A percentile compares a stretch with the other conserved stretches of the same genome.
phyloP scores from a whole-genome alignment of 257 asterid genomes.

The Petunia secreta region DNA sequence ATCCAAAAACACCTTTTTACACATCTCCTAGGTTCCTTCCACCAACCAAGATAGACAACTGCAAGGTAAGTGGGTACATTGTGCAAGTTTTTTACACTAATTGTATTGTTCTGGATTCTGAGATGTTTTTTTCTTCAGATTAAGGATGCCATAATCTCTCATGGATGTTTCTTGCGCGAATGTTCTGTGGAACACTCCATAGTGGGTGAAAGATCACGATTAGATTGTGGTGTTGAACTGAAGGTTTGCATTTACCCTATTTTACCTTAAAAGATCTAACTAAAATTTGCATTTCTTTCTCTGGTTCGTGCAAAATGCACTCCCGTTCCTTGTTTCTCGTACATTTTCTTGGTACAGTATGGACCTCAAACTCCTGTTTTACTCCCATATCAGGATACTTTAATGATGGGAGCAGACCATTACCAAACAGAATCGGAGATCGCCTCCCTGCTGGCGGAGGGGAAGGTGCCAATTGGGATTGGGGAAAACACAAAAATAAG shows the following conservation, averaged over 20 bases:
- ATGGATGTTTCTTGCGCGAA: conserved; percentile 93
- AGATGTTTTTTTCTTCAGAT: conserved; percentile 49
- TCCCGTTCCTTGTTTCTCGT: background rate
- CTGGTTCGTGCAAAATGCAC: background rate
- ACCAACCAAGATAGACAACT: conserved; percentile 84
- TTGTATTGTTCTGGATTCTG: background rate
- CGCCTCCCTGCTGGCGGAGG: conserved; percentile 79
- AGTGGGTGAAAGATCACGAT: conserved; percentile 93
- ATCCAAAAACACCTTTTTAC: conserved; percentile 91
- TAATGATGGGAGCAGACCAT: conserved; percentile 91
- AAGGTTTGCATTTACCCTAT: conserved; percentile 50
- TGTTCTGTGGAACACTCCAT: conserved; percentile 80
- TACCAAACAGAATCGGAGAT: conserved; percentile 95
- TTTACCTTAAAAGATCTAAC: background rate
- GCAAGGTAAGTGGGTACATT: conserved; percentile 54
- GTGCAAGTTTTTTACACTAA: background rate
- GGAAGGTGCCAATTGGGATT: conserved; percentile 84
- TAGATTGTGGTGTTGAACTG: conserved; percentile 85
- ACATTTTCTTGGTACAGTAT: background rate
- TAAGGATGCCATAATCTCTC: conserved; percentile 90
- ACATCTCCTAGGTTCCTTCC: conserved; percentile 97
- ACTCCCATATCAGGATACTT: conserved; percentile 57
- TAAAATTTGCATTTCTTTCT: background rate
- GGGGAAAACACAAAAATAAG: conserved; percentile 87
- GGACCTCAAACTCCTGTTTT: background rate